A percentile compares a stretch with the other conserved stretches of the same genome.
These are phyloP conservation scores for Clarireedia sp. DNA, from an alignment of 2,329 filamentous ascomycete species.

Conservation along the genomic window DNA sequence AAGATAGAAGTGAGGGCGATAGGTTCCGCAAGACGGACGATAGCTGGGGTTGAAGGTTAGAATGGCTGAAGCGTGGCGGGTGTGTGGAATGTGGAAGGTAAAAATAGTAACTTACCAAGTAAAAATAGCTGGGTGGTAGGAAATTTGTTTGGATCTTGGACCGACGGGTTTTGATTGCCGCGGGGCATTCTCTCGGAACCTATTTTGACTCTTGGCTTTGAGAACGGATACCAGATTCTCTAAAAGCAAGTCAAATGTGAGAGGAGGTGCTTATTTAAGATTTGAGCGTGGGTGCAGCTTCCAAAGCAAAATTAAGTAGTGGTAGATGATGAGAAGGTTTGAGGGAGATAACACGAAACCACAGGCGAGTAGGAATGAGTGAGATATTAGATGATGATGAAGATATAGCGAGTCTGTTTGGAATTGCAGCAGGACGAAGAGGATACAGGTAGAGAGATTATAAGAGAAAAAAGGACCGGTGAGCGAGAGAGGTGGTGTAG, in stretches of 20 bases:
- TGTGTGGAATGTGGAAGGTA: constrained; percentile 4
- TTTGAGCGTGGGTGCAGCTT: not conserved
- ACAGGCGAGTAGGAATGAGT: not conserved
- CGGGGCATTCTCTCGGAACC: constrained; percentile 21
- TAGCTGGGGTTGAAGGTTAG: constrained; percentile 45
- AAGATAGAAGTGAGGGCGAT: constrained; percentile 91
- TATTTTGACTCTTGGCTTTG: constrained; percentile 14
- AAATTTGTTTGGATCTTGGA: constrained; percentile 64
- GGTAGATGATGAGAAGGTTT: not conserved
- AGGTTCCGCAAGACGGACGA: constrained; percentile 86
- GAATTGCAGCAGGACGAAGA: not conserved
- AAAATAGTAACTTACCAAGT: constrained; percentile 53
- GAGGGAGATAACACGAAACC: not conserved
- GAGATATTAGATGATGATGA: not conserved
- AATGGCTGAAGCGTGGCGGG: not conserved
- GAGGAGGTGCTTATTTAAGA: not conserved
- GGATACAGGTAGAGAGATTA: not conserved
- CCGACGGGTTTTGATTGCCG: constrained; percentile 24
- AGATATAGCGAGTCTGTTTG: not conserved
- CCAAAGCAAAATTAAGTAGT: too few relatives aligned
- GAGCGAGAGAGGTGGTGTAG: not conserved
- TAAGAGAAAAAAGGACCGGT: not conserved
- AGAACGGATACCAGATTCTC: not conserved
- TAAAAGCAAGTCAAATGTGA: not conserved
- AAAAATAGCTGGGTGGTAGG: constrained; percentile 76